Percentiles rank a stretch among this genome's conserved stretches.
phyloP scores from a whole-genome alignment of 495 filamentous ascomycete genomes.

The Talaromyces liani region DNA sequence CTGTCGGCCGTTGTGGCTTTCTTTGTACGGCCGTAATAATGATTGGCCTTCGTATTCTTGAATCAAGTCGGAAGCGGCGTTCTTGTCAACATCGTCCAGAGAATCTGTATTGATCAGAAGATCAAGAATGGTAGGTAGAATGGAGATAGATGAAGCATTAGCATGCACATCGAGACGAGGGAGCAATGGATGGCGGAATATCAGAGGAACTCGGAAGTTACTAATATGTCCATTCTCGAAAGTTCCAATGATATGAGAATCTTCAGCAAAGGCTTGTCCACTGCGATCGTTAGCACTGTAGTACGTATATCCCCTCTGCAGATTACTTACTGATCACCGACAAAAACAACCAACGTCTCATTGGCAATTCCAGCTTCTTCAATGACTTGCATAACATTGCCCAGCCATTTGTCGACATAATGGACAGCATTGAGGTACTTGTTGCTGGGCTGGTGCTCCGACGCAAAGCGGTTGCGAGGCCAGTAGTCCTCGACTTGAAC shows the following conservation, averaged over 20 bases:
- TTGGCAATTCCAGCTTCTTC: conserved; percentile 34
- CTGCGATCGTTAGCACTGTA: conserved; percentile 7
- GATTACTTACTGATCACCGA: conserved; percentile 36
- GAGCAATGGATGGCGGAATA: conserved; percentile 25
- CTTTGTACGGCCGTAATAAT: conserved; percentile 32
- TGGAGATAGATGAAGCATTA: conserved; percentile 21
- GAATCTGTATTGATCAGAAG: conserved; percentile 26
- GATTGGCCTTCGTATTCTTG: conserved; percentile 42
- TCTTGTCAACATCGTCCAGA: conserved; percentile 21
- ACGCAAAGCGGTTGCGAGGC: conserved; percentile 11
- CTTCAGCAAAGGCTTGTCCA: conserved; percentile 21
- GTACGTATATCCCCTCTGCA: too few species aligned
- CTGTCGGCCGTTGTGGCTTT: conserved; percentile 24
- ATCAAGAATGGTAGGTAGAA: conserved; percentile 24
- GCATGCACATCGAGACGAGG: conserved; percentile 19
- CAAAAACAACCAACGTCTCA: conserved; percentile 36
- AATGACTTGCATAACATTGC: conserved; percentile 26
- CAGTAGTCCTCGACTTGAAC: conserved; percentile 23
- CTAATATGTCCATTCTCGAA: conserved; percentile 29
- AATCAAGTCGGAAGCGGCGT: conserved; percentile 27
- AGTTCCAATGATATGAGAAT: conserved; percentile 15
- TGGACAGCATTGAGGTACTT: conserved; percentile 34
- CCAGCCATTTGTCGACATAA: conserved; percentile 35
- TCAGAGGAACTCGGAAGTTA: conserved; percentile 25
- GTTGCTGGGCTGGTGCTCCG: conserved; percentile 23